These are phyloP conservation scores for Golubevia sp. DNA, from an alignment of 1,284 basidiomycete species.

Conservation along the genomic window DNA sequence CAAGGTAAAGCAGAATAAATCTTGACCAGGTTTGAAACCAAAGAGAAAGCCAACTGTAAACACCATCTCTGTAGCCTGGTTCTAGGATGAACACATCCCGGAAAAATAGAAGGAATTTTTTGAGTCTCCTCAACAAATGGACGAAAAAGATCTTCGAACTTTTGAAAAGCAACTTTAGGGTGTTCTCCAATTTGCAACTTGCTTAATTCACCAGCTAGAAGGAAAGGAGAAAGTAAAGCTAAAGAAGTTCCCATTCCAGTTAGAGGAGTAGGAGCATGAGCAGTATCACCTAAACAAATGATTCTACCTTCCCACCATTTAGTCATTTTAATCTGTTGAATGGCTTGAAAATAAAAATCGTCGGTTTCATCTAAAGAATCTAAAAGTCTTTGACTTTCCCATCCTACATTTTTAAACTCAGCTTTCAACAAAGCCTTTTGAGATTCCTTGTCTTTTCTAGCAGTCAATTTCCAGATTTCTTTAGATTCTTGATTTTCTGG, in stretches of 20 bases:
- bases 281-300: conserved; percentile 33
- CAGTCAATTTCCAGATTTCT: conserved; percentile 10
- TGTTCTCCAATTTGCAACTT: conserved; percentile 7
- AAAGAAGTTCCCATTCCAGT: conserved; percentile 30
- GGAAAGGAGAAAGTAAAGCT: conserved; percentile 7
- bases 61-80: conserved; percentile 6
- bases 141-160: conserved; percentile 18
- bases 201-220: conserved; percentile 28
- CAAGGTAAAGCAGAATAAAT: no score
- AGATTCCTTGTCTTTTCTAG: conserved; percentile 6
- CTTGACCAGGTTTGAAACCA: background rate
- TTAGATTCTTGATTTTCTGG: conserved; percentile 9
- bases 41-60: conserved; percentile 4
- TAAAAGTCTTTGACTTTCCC: conserved; percentile 17
- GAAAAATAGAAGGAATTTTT: conserved; percentile 17
- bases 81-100: conserved; percentile 15
- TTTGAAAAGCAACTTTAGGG: conserved; percentile 13
- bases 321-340: conserved; percentile 26
- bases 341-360: conserved; percentile 30
- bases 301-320: conserved; percentile 25
- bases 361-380: conserved; percentile 11
- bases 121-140: conserved; percentile 27
- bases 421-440: conserved; percentile 19
- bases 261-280: conserved; percentile 31
- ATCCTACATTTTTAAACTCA: conserved; percentile 18